Conservation (phyloP, 2,329 filamentous ascomycete genomes). For the Trichoderma oligosporum region DNA sequence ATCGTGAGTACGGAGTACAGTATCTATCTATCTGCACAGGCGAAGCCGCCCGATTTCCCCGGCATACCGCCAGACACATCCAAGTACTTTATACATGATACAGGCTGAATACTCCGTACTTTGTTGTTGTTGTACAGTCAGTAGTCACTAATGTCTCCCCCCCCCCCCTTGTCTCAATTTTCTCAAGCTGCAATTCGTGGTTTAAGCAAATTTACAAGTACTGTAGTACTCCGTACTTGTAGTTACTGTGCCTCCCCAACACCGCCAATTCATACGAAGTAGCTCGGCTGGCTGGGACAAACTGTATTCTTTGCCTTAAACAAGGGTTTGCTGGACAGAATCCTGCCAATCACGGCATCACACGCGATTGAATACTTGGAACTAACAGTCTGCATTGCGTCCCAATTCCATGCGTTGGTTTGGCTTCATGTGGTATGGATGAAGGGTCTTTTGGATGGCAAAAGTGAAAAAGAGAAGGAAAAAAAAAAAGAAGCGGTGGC, state of each 20-base stretch:
- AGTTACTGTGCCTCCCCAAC: neutral
- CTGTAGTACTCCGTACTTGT: neutral
- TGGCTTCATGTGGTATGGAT: neutral
- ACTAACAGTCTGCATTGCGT: conserved; percentile 12
- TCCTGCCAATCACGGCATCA: conserved; percentile 18
- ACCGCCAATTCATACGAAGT: conserved; percentile 16
- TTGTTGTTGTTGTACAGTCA: too few species aligned
- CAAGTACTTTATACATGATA: too few species aligned
- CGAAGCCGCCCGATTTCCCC: conserved; percentile 13
- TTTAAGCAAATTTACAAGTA: neutral
- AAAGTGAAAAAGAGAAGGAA: neutral
- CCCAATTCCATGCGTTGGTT: conserved; percentile 1
- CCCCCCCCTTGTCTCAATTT: neutral
- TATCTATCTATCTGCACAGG: conserved; percentile 5
- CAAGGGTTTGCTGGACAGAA: neutral
- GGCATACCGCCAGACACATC: conserved; percentile 18
- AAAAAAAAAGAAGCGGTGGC: conserved; percentile 10
- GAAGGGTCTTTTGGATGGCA: neutral
- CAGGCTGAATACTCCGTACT: too few species aligned
- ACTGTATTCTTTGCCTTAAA: neutral
- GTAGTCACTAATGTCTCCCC: too few species aligned
- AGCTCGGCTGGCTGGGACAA: neutral
- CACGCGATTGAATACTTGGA: conserved; percentile 9
- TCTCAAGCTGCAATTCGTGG: neutral
- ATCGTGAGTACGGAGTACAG: neutral